phyloP scores from a whole-genome alignment of 2,329 filamentous ascomycete genomes.

The Paracamarosporium sp. region DNA sequence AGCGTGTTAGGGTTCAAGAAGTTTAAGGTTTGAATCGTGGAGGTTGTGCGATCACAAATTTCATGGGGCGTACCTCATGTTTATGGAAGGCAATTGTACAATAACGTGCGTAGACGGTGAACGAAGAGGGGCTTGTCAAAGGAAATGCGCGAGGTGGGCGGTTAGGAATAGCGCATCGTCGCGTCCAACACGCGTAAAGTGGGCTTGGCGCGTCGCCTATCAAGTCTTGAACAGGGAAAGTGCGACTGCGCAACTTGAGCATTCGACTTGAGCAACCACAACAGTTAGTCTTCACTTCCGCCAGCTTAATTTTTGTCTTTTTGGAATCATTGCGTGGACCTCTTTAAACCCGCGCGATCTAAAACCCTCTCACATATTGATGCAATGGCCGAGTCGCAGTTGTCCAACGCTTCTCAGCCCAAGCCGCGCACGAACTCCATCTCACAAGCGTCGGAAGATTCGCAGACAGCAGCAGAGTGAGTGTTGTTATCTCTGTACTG shows the following conservation, averaged over 20 bases:
- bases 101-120: conserved; percentile 8
- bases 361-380: not conserved
- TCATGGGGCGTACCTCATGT: conserved; percentile 26
- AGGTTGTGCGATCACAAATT: conserved; percentile 6
- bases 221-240: conserved; percentile 8
- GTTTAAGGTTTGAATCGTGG: conserved; percentile 18
- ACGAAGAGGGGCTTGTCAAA: conserved; percentile 6
- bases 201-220: conserved; percentile 16
- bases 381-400: conserved; percentile 37
- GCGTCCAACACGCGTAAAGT: conserved; percentile 10
- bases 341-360: not conserved
- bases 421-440: conserved; percentile 47
- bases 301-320: not conserved
- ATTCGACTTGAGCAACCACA: not conserved
- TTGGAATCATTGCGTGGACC: not conserved
- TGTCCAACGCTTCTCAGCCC: conserved; percentile 22
- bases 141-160: conserved; percentile 9
- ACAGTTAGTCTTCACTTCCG: not conserved
- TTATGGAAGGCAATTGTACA: conserved; percentile 12
- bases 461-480: conserved; percentile 61
- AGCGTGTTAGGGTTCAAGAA: conserved; percentile 23
- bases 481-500: conserved; percentile 1
- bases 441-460: conserved; percentile 57
- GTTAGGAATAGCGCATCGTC: conserved; percentile 13
- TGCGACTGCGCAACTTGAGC: not conserved